Percentiles rank a stretch among this genome's conserved stretches.
Evolutionary conservation across 2,329 filamentous ascomycete genomes (phyloP).

Genomic region (Paracorniculantispora psalliotae): DNA sequence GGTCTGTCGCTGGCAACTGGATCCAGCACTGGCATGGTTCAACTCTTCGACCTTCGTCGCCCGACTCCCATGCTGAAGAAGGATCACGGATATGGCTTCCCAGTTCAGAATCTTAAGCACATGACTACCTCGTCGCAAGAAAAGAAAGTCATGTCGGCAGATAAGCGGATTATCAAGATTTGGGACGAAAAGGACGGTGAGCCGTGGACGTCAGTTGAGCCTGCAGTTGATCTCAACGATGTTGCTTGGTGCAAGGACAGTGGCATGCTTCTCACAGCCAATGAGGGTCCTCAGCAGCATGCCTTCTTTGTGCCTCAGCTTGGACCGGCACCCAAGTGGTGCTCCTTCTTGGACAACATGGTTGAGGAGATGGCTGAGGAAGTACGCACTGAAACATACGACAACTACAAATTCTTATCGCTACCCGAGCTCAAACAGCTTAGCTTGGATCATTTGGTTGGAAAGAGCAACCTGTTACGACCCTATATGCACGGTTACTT

Average conservation of each 20-base stretch:
- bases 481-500: slow-evolving; percentile 99
- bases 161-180: slow-evolving; percentile 95
- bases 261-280: slow-evolving; percentile 94
- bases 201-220: slow-evolving; percentile 94
- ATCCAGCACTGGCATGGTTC: slow-evolving; percentile 80
- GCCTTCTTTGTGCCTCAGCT: slow-evolving; percentile 92
- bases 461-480: slow-evolving; percentile 80
- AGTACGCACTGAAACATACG: slow-evolving; percentile 75
- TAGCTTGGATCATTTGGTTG: slow-evolving; percentile 82
- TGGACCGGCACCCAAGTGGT: slow-evolving; percentile 91
- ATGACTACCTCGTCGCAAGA: slow-evolving; percentile 68
- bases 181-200: slow-evolving; percentile 81
- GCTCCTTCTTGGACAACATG: slow-evolving; percentile 91
- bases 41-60: slow-evolving; percentile 87
- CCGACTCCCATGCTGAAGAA: slow-evolving; percentile 82
- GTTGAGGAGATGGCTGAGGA: slow-evolving; percentile 98
- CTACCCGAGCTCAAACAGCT: slow-evolving; percentile 78
- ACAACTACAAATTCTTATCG: slow-evolving; percentile 98
- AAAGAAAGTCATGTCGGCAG: slow-evolving; percentile 84
- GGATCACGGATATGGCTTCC: slow-evolving; percentile 92
- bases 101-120: slow-evolving; percentile 78
- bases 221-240: slow-evolving; percentile 88
- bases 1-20: slow-evolving; percentile 83
- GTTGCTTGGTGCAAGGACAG: slow-evolving; percentile 89
- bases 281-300: slow-evolving; percentile 93